phyloP scores from a whole-genome alignment of 2,329 filamentous ascomycete species.

The Samsoniella hepiali region DNA sequence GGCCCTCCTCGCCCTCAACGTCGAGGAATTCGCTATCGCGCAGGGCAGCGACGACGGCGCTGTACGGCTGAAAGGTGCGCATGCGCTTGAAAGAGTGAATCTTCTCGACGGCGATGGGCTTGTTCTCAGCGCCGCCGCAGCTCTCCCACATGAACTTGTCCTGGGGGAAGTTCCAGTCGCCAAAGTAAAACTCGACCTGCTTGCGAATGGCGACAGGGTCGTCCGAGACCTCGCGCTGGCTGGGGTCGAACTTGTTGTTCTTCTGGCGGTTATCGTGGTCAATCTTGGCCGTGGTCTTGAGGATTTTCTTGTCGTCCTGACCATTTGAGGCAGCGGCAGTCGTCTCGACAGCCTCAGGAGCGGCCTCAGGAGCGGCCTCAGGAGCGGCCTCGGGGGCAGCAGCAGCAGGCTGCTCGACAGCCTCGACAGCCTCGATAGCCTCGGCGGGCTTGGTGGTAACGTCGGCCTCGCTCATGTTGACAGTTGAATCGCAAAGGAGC shows the following conservation, averaged over 20 bases:
- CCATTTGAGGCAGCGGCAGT: constrained; percentile 13
- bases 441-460: constrained; percentile 34
- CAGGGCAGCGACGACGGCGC: constrained; percentile 77
- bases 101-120: constrained; percentile 71
- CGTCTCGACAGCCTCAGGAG: constrained; percentile 24
- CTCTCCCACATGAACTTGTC: constrained; percentile 84
- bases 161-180: constrained; percentile 80
- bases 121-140: constrained; percentile 76
- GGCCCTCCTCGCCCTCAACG: constrained; percentile 68
- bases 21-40: constrained; percentile 72
- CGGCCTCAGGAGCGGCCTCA: constrained; percentile 43
- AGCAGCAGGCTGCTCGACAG: constrained; percentile 45
- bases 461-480: constrained; percentile 20
- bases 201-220: constrained; percentile 79
- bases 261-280: constrained; percentile 43
- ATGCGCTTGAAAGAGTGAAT: constrained; percentile 92
- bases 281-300: constrained; percentile 44
- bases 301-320: constrained; percentile 33
- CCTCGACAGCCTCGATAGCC: constrained; percentile 54
- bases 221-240: constrained; percentile 63
- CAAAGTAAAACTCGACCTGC: constrained; percentile 96
- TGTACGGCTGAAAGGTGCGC: constrained; percentile 88
- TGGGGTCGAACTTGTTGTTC: constrained; percentile 70
- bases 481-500: neutral
- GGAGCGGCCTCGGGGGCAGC: constrained; percentile 23